A percentile compares a stretch with the other conserved stretches of the same genome.
These are phyloP conservation scores for Termitomyces sp. DNA, from an alignment of 768 basidiomycete genomes.

Conservation along the genomic window DNA sequence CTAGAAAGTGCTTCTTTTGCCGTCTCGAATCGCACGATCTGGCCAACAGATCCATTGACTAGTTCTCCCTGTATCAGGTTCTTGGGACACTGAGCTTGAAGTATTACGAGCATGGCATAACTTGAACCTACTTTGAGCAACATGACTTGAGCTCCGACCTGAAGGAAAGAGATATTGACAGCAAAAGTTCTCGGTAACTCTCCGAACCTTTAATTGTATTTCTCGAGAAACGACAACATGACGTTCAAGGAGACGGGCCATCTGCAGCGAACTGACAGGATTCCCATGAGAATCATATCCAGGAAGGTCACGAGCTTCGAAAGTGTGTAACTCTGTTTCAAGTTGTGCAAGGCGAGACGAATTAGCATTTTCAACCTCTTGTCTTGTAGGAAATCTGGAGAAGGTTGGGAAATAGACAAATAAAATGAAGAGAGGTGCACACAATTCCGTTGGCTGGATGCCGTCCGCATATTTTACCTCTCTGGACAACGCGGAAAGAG, in stretches of 20 bases:
- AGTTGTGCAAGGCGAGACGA: slow-evolving; percentile 40
- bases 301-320: slow-evolving; percentile 37
- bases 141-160: slow-evolving; percentile 88
- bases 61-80: slow-evolving; percentile 63
- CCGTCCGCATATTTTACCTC: slow-evolving; percentile 60
- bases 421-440: slow-evolving; percentile 11
- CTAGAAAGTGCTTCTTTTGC: slow-evolving; percentile 36
- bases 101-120: background rate
- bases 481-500: slow-evolving; percentile 55
- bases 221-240: slow-evolving; percentile 47
- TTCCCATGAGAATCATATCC: slow-evolving; percentile 41
- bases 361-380: slow-evolving; percentile 71
- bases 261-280: slow-evolving; percentile 26
- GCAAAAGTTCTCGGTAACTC: background rate
- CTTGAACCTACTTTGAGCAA: slow-evolving; percentile 49
- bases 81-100: slow-evolving; percentile 25
- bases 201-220: slow-evolving; percentile 43
- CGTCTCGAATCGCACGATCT: slow-evolving; percentile 42
- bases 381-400: slow-evolving; percentile 40
- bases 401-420: slow-evolving; percentile 36
- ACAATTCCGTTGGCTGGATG: slow-evolving; percentile 82
- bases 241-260: slow-evolving; percentile 44
- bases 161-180: background rate
- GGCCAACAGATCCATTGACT: slow-evolving; percentile 69
- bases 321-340: slow-evolving; percentile 30